Base-by-base conservation (phyloP, 768 basidiomycete species). In the Lactifluus volemus region DNA sequence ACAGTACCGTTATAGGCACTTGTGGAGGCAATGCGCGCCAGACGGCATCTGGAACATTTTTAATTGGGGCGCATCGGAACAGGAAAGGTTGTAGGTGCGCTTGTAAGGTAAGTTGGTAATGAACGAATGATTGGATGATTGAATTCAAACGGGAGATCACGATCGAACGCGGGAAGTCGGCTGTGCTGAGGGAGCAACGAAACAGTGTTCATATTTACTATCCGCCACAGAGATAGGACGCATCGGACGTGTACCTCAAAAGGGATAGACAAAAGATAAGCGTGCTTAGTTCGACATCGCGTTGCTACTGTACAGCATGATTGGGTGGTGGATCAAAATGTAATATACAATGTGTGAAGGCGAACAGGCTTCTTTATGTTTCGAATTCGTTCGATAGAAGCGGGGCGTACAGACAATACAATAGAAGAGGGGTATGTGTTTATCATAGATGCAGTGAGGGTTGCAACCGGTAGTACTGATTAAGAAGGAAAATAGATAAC, bases 251-350 rank as follows among this genome's bases (percentile, higher is more conserved):
- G 14, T 42, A 8, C 30, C n/a, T 39, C n/a, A 44, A 55, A 50
- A 17, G 32, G 41, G 14, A 25, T 10, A 44, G 48, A 60, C 53
- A 60, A 60, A 50, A 60, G 53, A 42, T 39, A 55, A 55, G 53
- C 38, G 21, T 32, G 38, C 29, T 30, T 11, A 36, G 30, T 55
- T 41, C 53, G 34, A 42, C 12, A 11, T 42, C 49, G 2, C 30
- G 48, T 42, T 39, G 3, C 19, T 41, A 58, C 53, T 49, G 53
- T 32, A 49, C 12, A 19, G n/a, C 19, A 45, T 44, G 42, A 44
- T 19, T 19, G 19, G 30, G 17, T 25, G 30, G 17, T 25, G 29
- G 49, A 58, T 58, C 57, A 58, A 49, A 47, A 47, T 21, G 45
- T 25, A 47, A 47, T 47, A 47, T 25, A 47, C 45, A 45, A 45